Percentiles rank a stretch among this genome's conserved stretches.
phyloP scores from a whole-genome alignment of 768 basidiomycete species.

The Lactifluus echinatus region DNA sequence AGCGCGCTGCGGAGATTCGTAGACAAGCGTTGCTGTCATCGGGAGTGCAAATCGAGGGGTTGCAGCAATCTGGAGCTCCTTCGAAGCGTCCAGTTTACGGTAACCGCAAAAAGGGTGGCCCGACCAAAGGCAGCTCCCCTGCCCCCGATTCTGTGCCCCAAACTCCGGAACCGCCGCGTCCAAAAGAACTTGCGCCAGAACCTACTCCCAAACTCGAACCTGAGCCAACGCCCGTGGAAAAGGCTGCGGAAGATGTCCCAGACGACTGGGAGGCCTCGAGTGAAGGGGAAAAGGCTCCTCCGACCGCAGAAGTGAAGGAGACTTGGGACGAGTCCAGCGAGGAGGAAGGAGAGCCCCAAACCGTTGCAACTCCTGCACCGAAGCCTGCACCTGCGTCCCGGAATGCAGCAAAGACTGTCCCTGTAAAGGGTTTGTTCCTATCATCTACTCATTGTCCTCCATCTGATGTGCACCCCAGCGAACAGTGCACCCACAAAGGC shows the following conservation, averaged over 20 bases:
- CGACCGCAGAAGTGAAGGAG: slow-evolving; percentile 19
- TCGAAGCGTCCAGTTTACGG: slow-evolving; percentile 78
- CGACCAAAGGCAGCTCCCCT: slow-evolving; percentile 45
- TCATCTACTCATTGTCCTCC: not conserved
- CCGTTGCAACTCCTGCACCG: slow-evolving; percentile 8
- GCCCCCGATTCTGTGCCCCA: slow-evolving; percentile 44
- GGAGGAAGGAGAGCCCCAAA: slow-evolving; percentile 19
- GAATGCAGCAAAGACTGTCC: not conserved
- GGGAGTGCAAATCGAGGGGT: slow-evolving; percentile 83
- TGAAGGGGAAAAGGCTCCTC: slow-evolving; percentile 37
- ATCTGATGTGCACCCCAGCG: slow-evolving; percentile 4
- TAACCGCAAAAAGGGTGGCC: slow-evolving; percentile 71
- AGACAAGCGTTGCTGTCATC: slow-evolving; percentile 85
- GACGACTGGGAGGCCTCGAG: slow-evolving; percentile 61
- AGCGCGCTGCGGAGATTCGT: slow-evolving; percentile 81
- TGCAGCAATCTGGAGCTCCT: slow-evolving; percentile 49
- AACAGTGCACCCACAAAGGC: slow-evolving; percentile 5
- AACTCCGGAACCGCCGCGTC: slow-evolving; percentile 17
- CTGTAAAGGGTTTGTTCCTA: slow-evolving; percentile 1
- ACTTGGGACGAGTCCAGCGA: slow-evolving; percentile 45
- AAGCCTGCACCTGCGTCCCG: not conserved
- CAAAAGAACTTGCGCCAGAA: slow-evolving; percentile 20
- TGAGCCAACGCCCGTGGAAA: slow-evolving; percentile 25
- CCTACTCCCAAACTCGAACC: slow-evolving; percentile 21
- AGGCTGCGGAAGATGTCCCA: slow-evolving; percentile 27